These are phyloP conservation scores for Candida boleticola DNA, from an alignment of 805 yeast genomes.

Conservation along the genomic window DNA sequence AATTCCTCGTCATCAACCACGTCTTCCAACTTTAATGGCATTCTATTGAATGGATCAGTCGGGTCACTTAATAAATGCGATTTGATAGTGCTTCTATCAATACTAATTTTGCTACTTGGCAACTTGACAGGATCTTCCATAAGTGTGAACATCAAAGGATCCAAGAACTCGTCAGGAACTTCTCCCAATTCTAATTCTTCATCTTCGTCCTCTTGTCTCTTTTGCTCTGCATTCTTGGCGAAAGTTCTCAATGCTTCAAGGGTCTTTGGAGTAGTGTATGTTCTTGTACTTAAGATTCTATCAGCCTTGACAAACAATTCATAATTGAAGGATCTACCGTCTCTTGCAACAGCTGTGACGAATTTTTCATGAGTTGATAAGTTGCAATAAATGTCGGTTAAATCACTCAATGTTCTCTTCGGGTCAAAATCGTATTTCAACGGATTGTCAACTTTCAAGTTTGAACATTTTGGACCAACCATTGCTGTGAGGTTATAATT, in stretches of 20 bases:
- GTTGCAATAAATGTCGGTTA: slow-evolving; percentile 75
- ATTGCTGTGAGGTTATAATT: slow-evolving; percentile 88
- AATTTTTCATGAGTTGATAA: slow-evolving; percentile 65
- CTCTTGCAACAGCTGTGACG: slow-evolving; percentile 78
- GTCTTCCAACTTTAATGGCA: slow-evolving; percentile 86
- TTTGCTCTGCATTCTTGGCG: slow-evolving; percentile 61
- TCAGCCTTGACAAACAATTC: slow-evolving; percentile 69
- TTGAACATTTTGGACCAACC: slow-evolving; percentile 93
- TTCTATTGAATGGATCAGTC: slow-evolving; percentile 95
- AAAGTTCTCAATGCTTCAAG: slow-evolving; percentile 53
- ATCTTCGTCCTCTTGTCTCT: slow-evolving; percentile 63
- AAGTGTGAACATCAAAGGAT: slow-evolving; percentile 92
- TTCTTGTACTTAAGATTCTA: slow-evolving; percentile 56
- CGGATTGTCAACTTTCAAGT: slow-evolving; percentile 80
- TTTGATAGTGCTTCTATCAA: slow-evolving; percentile 89
- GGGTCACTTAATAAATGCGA: slow-evolving; percentile 92
- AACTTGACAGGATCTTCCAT: slow-evolving; percentile 97
- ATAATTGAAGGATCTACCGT: slow-evolving; percentile 82
- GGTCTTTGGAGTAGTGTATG: slow-evolving; percentile 47
- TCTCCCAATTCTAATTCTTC: slow-evolving; percentile 90
- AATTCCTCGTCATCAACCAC: slow-evolving; percentile 76
- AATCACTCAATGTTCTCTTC: slow-evolving; percentile 59
- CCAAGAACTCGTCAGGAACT: slow-evolving; percentile 93
- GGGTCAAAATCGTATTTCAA: slow-evolving; percentile 84
- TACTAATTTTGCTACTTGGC: slow-evolving; percentile 80